Base-by-base conservation (phyloP, 2,329 filamentous ascomycete genomes). In the Paraphaeosphaeria minitans region DNA sequence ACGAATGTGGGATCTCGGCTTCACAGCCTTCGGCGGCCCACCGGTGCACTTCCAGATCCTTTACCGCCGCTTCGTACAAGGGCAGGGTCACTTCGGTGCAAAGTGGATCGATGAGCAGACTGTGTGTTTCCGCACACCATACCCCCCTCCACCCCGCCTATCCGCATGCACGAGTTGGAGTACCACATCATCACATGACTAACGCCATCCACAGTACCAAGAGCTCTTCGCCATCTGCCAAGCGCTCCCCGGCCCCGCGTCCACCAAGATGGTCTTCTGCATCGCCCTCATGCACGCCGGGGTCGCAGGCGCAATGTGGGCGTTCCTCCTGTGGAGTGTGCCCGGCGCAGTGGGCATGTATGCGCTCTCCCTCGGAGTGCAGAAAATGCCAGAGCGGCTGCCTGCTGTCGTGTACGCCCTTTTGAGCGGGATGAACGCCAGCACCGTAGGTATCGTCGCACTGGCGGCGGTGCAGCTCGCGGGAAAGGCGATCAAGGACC, bases 331-430 rank as follows among this genome's bases (percentile, higher is more conserved):
- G 0, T 91, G 88, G 88, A 84, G 86, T 72, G 77, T 92, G 0
- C 90, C 90, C 0, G 89, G 88, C 1, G 89, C 88, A 0, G 66
- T 91, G 4, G 89, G 85, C 24, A 91, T 91, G 87, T 91, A 85
- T 60, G 87, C 79, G 0, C 80, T 92, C 0, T 84, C 87, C 0
- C 72, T 91, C 0, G 89, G 89, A 1, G 83, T 92, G 1, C 82
- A 85, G 35, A 83, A 78, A 35, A 85, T 92, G 27, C 78, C 79
- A 2, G 81, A 85, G 1, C 79, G 79, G 0, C 80, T 92, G 0
- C 89, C 89, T 0, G 70, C 76, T 0, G 81, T 85, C 0, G 89
- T 86, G 0, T 92, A 91, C 66, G 88, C 89, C 0, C 79, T 92
- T 0, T 79, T 93, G 0, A 90, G 87, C 0, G 90, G 90, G 0